Conservation (phyloP, 805 yeast genomes). For the Candida fluviatilis region DNA sequence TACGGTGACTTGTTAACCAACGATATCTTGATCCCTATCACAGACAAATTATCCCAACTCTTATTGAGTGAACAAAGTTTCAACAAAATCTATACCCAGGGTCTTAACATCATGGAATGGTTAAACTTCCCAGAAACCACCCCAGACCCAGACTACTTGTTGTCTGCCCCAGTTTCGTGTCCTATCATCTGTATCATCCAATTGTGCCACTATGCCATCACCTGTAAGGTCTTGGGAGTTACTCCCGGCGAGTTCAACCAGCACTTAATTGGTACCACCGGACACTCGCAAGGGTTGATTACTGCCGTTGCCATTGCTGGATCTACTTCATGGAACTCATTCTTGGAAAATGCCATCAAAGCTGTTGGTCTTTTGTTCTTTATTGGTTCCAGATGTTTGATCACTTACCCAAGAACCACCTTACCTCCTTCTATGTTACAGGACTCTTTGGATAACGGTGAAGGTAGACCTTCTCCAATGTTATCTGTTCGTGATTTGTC, state of each 20-base stretch:
- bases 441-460: conserved; percentile 90
- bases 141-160: conserved; percentile 83
- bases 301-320: conserved; percentile 90
- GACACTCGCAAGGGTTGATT: conserved; percentile 89
- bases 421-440: conserved; percentile 89
- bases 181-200: conserved; percentile 97
- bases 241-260: conserved; percentile 85
- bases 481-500: conserved; percentile 88
- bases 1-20: conserved; percentile 72
- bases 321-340: conserved; percentile 79
- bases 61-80: conserved; percentile 72
- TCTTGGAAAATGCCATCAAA: conserved; percentile 65
- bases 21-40: conserved; percentile 69
- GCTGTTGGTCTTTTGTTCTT: conserved; percentile 84
- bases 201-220: conserved; percentile 85
- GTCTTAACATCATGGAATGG: conserved; percentile 87
- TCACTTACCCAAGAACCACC: conserved; percentile 88
- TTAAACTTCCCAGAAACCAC: conserved; percentile 77
- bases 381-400: conserved; percentile 89
- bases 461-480: conserved; percentile 98
- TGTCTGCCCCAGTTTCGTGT: conserved; percentile 90
- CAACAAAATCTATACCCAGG: conserved; percentile 88
- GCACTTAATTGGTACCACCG: conserved; percentile 70
- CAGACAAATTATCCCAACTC: conserved; percentile 61
- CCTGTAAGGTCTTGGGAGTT: conserved; percentile 78